Conservation (phyloP, 495 filamentous ascomycete genomes). For the Cenococcum geophilum region DNA sequence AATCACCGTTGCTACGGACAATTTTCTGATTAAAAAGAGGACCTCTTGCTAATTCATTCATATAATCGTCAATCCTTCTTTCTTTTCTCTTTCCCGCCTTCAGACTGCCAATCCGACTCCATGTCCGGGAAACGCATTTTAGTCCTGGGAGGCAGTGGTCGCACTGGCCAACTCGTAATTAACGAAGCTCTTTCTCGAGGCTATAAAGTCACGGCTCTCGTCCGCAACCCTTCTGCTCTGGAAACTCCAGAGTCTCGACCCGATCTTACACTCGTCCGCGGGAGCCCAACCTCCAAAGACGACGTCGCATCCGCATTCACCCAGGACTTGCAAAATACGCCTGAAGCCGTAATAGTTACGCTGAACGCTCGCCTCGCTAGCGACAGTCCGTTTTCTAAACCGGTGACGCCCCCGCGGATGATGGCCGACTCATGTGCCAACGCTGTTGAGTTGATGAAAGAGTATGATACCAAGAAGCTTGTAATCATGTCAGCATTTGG, state of each 20-base stretch:
- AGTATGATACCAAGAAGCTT: slow-evolving; percentile 36
- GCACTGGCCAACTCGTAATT: slow-evolving; percentile 42
- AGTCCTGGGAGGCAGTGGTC: slow-evolving; percentile 43
- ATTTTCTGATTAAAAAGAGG: no score
- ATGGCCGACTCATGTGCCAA: slow-evolving; percentile 35
- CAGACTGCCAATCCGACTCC: neutral
- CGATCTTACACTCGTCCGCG: slow-evolving; percentile 13
- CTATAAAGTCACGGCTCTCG: slow-evolving; percentile 42
- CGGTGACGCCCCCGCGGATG: slow-evolving; percentile 27
- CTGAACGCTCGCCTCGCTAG: slow-evolving; percentile 33
- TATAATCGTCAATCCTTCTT: neutral
- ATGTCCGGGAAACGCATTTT: slow-evolving; percentile 38
- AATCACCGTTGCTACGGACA: no score
- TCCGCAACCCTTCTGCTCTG: slow-evolving; percentile 38
- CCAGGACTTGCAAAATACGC: slow-evolving; percentile 14
- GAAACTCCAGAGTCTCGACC: slow-evolving; percentile 26
- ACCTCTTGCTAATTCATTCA: neutral
- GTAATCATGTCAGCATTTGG: slow-evolving; percentile 42
- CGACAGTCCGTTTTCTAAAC: slow-evolving; percentile 31
- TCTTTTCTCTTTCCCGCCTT: neutral
- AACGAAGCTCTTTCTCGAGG: slow-evolving; percentile 40
- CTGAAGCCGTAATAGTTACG: slow-evolving; percentile 39
- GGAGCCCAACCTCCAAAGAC: slow-evolving; percentile 38
- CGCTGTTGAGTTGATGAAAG: slow-evolving; percentile 38
- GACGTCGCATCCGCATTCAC: slow-evolving; percentile 39